Evolutionary conservation across 805 yeast genomes (phyloP), one percentile per base, ranked within the genome.

Genomic region (Saccharomycopsis sp.): DNA sequence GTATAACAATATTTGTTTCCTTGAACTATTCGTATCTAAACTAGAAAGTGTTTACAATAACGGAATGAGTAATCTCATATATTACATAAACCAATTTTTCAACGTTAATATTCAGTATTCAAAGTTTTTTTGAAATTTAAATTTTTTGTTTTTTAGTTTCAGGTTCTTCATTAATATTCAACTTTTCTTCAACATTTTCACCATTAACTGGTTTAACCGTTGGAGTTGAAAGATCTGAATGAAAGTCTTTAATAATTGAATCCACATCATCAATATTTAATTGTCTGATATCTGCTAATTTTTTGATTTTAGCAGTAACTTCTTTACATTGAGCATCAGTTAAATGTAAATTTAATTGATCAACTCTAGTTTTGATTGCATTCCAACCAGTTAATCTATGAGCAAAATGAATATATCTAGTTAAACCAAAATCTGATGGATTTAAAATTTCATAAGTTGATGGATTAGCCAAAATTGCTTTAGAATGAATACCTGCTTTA

Each of bases 401-500:
- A 53, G 97, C 97, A 61, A 89, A 92, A 64, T 92, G 98, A 59
- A 89, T 89, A 63, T 89, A 89, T 60, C 98, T 78, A 42, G 94
- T 79, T 59, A 89, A 75, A 60, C 98, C 98, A 57, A 89, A 89
- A 66, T 89, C 98, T 21, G 81, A 67, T 42, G 98, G 98, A 60
- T 82, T 82, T 60, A 89, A 72, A 57, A 89, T 89, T 70, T 89
- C 98, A 63, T 89, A 89, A n/a, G 97, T 92, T 35, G 96, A 86
- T 48, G 98, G 98, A 67, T 89, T 92, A 44, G 98, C 98, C 51
- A 89, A 74, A 52, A 89, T 89, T 43, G 97, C 97, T 72, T 92
- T 89, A 55, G 98, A 97, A 62, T 89, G 98, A 60, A 89, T 88
- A 64, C 98, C 98, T 44, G 98, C 98, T 73, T 89, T 89, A 70